These are phyloP conservation scores for Lobosporangium transversale DNA, from an alignment of 192 early-diverging fungal species.

Conservation along the genomic window DNA sequence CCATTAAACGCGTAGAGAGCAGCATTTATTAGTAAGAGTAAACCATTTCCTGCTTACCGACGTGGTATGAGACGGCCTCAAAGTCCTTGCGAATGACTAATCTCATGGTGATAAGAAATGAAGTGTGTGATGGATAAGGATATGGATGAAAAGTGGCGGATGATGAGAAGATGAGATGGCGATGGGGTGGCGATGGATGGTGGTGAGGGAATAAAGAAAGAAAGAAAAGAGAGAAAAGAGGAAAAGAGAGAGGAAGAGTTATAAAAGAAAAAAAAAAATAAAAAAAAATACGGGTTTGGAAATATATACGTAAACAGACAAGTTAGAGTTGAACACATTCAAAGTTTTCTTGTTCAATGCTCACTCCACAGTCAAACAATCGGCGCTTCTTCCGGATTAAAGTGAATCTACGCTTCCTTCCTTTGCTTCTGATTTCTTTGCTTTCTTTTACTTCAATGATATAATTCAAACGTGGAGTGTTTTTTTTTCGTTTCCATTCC, in stretches of 20 bases:
- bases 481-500: background rate
- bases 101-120: constrained; percentile 62
- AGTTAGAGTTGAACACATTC: background rate
- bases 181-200: background rate
- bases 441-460: too few species aligned
- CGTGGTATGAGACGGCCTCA: constrained; percentile 76
- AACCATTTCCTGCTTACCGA: constrained; percentile 49
- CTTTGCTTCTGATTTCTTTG: background rate
- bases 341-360: constrained; percentile 5
- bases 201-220: background rate
- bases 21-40: too few species aligned
- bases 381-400: background rate
- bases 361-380: background rate
- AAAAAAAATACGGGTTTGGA: constrained; percentile 20
- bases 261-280: constrained; percentile 27
- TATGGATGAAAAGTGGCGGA: background rate
- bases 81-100: constrained; percentile 79
- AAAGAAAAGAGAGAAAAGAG: constrained; percentile 6
- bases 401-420: background rate
- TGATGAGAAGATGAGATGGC: background rate
- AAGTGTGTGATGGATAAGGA: background rate
- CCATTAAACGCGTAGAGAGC: too few species aligned
- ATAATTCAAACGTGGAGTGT: too few species aligned
- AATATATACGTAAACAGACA: background rate
- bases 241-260: constrained; percentile 16